Evolutionary conservation across 768 basidiomycete genomes (phyloP), one percentile per base, ranked within the genome.

Genomic region (Mycena floridula): DNA sequence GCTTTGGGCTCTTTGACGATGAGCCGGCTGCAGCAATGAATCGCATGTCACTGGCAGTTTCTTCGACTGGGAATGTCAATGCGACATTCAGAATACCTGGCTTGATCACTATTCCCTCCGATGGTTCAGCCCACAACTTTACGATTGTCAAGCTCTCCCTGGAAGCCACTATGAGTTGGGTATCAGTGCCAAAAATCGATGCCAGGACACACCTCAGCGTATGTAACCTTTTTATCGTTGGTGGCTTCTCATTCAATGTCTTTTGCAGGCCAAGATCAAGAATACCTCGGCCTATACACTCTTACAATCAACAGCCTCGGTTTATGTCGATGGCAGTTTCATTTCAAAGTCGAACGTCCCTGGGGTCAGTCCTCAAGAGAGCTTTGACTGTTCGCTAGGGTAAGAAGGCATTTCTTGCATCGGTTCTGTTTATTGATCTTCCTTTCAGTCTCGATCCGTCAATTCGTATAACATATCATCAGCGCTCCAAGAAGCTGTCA

Each of bases 321-420:
- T 63, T 18, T 62, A 60, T 24, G 54, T 62, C 20, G 57, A 61
- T 25, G 56, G 60, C 7, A 67, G 63, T 46, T 70, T 70, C 53
- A 68, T 66, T 7, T 62, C 68, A 16, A 54, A 59, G 7, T 63
- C 66, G 1, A 40, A 41, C n/a, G 46, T 73, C 6, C 61, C 64
- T 3, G 41, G 48, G 0, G 67, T 67, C 8, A 63, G 63, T 25
- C 67, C 71, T 0, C 54, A 62, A 27, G 71, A 69, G 47, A 62
- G 50, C 35, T 73, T 73, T 45, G 59, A 64, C 22, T 70, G 63
- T 25, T 56, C 67, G 2, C 61, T 70, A 3, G 70, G 69, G 68
- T 69, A 48, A 13, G 15, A n/a, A 4, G n/a, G 27, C 43, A 16
- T 24, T 38, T 44, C 23, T 44, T 37, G 12, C 26, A 37, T 38